Evolutionary conservation across 345 rosid genomes (phyloP), one percentile per base, ranked within the genome.

Genomic region (Microcos paniculata): DNA sequence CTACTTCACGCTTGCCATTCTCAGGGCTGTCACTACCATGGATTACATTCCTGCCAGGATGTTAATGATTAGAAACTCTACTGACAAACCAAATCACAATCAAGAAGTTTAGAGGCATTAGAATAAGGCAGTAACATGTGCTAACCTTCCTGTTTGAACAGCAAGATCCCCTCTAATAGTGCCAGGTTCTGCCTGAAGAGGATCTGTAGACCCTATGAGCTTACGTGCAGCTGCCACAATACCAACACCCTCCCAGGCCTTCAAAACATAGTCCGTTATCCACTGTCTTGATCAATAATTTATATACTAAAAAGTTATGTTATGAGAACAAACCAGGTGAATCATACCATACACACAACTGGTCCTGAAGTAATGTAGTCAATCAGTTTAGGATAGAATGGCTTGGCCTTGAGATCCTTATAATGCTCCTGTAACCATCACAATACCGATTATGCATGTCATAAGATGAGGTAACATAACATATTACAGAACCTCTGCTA

Each of bases 1-100:
- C 98, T 65, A 90, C 84, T 85, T 93, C 98, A 67, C 98, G 97
- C 84, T 87, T 82, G 78, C 98, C 98, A 78, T 96, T 96, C 67
- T 93, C 97, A 75, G 94, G 96, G 84, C 98, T 96, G 80, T 93
- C 98, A 79, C 99, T 96, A 53, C 99, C 99, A 80, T 96, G 99
- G 65, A 96, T 83, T 42, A 91, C 92, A 80, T 93, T 96, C 88
- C 99, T 96, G 94, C 79, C 68, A 57, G 84, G 51, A 66, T 43
- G 28, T 80, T 73, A 46, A 75, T 69, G 45, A 71, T 69, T 78
- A 80, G 75, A 73, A 70, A 45, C 35, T 71, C 73, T 43, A 19
- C 3, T 3, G 8, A 49, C 18, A 46, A 61, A 55, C 43, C 43
- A 56, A 66, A 48, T 71, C 10, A 19, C 40, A 46, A 35, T 21